Evolutionary conservation across 352 stramenopile genomes (phyloP), one percentile per base, ranked within the genome.

Genomic region (Phytophthora multivora): DNA sequence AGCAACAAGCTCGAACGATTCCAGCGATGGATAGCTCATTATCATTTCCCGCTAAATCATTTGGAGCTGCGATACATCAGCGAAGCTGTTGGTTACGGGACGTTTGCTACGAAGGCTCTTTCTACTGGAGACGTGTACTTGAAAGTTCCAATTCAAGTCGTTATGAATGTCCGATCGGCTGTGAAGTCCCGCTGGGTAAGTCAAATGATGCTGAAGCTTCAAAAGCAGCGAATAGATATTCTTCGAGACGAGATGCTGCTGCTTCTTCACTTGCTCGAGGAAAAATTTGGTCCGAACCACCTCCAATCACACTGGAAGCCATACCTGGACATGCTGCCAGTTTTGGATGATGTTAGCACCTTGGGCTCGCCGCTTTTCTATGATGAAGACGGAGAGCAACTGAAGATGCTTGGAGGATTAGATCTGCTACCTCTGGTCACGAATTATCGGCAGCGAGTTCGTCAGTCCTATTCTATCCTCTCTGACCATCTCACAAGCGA

Each of bases 281-380:
- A 97, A 52, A 77, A 76, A 26, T 96, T 96, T 35, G 78, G 88
- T 5, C 75, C 75, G 7, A 53, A 72, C 0, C 16, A 13, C 0
- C 10, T 62, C 1, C 58, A 69, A 12, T 93, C 79, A 4, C 49
- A 33, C 13, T 98, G 84, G 84, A 88, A 80, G 46, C 88, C 92
- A 16, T 98, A 98, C 63, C 60, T 98, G 6, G 81, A 89, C 28
- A 71, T 97, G 50, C 55, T 98, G 3, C 91, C 91, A 1, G 38
- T 51, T 7, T 12, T 78, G 10, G 50, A 75, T 3, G 55, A 60
- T 21, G 23, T 25, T 10, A 63, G 0, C 15, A 50, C 16, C 3
- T 43, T 72, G 5, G 55, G 56, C 5, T 90, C 81, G 0, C 78
- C 78, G 18, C 62, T 93, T 18, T 88, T 90, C 18, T 90, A 80